Evolutionary conservation across 139 green algal genomes (phyloP), one percentile per base, ranked within the genome.

Genomic region (Picochlorum sp.): DNA sequence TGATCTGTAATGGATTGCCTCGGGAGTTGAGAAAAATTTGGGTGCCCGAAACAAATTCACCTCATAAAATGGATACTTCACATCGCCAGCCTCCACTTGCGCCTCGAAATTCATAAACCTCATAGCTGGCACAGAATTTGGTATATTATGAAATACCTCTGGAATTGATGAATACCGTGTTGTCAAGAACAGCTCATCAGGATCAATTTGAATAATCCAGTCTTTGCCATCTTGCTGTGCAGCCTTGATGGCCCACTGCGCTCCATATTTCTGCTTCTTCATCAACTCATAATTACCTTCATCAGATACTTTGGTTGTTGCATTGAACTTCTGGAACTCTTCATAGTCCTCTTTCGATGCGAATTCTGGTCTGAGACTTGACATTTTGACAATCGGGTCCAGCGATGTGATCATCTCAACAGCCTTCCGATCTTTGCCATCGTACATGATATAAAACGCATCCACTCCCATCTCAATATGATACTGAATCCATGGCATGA

Each of bases 101-200:
- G 32, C 79, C 64, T 85, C 79, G 44, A 78, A 65, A 49, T 85
- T 86, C 52, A 86, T 64, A 54, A 86, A 85, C 13, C 79, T 68
- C 23, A 75, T 24, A 15, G 69, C 58, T 1, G 69, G 63, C 6
- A 73, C 62, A 10, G 73, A 47, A 13, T 32, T 14, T 7, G 70
- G 70, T 45, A 56, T 10, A 0, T 13, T 47, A 10, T 37, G 16
- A 63, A 80, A 58, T 49, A 56, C 70, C 13, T 37, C 58, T 4
- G 56, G n/a, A 20, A 80, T 28, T 56, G 59, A 70, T 32, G 21
- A 4, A 10, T 16, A 24, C 14, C 37, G 37, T n/a, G 60, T 65
- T 0, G 74, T 65, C 8, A 78, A 51, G 15, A 85, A 61, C 18
- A 85, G 66, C 62, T 85, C 79, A 38, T 85, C 79, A 3, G 79